A percentile compares a stretch with the other conserved stretches of the same genome.
These are phyloP conservation scores for Hyphodiscus sp. DNA, from an alignment of 2,329 filamentous ascomycete species.

Conservation along the genomic window DNA sequence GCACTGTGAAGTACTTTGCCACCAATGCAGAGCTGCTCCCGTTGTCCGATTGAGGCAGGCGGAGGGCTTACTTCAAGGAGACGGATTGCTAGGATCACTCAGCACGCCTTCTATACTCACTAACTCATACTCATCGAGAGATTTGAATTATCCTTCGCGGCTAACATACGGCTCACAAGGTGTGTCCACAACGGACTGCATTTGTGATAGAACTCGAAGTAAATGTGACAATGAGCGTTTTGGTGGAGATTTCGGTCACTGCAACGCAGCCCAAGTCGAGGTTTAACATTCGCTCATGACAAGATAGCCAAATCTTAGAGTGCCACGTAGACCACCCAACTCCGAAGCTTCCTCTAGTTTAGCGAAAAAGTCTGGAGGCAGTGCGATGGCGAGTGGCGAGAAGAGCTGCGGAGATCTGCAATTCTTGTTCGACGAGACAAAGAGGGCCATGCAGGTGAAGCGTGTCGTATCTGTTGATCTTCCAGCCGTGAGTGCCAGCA, in stretches of 20 bases:
- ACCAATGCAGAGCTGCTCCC: constrained; percentile 6
- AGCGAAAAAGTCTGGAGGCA: constrained; percentile 16
- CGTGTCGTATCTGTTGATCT: constrained; percentile 22
- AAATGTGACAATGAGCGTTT: constrained; percentile 16
- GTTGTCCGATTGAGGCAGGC: neutral
- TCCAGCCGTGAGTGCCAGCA: constrained; percentile 25
- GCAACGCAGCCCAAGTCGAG: constrained; percentile 19
- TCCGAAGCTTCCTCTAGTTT: constrained; percentile 21
- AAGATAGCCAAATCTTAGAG: constrained; percentile 24
- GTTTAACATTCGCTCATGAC: constrained; percentile 13
- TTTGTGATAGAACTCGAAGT: constrained; percentile 16
- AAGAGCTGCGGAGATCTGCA: constrained; percentile 20
- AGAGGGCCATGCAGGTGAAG: constrained; percentile 21
- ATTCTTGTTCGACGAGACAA: constrained; percentile 10
- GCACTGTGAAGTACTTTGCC: constrained; percentile 17
- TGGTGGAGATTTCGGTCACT: constrained; percentile 14
- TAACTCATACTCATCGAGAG: constrained; percentile 4
- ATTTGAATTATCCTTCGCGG: constrained; percentile 1
- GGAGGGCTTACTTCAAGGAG: constrained; percentile 9
- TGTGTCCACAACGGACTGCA: constrained; percentile 5
- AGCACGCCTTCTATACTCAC: constrained; percentile 4
- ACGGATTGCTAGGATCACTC: constrained; percentile 7
- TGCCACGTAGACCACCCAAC: constrained; percentile 28
- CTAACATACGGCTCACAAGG: constrained; percentile 4
- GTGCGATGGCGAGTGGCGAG: constrained; percentile 18